Conservation (phyloP, 306 rosid genomes). For the Lathyrus sativus region DNA sequence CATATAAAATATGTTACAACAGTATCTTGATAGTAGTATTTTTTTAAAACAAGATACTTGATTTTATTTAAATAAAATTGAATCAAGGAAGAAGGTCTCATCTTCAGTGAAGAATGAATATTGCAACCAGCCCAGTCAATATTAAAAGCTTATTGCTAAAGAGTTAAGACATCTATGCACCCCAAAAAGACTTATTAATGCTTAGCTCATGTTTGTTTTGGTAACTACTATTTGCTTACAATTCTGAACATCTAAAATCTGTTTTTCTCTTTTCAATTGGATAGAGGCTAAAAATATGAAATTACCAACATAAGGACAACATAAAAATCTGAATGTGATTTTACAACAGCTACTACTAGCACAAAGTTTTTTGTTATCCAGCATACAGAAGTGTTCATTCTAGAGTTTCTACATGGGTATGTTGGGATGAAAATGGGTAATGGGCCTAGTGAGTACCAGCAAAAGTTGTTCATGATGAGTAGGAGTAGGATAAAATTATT, state of each 20-base stretch:
- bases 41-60: constrained; percentile 16
- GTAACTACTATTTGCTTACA: constrained; percentile 28
- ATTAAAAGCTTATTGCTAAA: constrained; percentile 14
- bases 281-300: constrained; percentile 17
- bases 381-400: constrained; percentile 9
- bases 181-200: constrained; percentile 25
- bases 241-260: constrained; percentile 19
- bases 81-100: constrained; percentile 20
- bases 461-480: too few species aligned
- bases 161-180: constrained; percentile 31
- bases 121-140: constrained; percentile 16
- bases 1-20: constrained; percentile 29
- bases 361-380: constrained; percentile 4
- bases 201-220: constrained; percentile 5
- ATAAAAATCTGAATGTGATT: background rate
- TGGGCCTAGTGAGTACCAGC: too few species aligned
- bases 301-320: constrained; percentile 19
- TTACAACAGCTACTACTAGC: background rate
- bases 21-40: constrained; percentile 33
- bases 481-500: background rate
- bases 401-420: background rate
- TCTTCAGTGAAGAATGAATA: constrained; percentile 22
- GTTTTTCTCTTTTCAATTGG: constrained; percentile 25
- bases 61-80: constrained; percentile 23
- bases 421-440: background rate